These are phyloP conservation scores for Cornus suecica DNA, from an alignment of 148 eudicot genomes.

Conservation along the genomic window DNA sequence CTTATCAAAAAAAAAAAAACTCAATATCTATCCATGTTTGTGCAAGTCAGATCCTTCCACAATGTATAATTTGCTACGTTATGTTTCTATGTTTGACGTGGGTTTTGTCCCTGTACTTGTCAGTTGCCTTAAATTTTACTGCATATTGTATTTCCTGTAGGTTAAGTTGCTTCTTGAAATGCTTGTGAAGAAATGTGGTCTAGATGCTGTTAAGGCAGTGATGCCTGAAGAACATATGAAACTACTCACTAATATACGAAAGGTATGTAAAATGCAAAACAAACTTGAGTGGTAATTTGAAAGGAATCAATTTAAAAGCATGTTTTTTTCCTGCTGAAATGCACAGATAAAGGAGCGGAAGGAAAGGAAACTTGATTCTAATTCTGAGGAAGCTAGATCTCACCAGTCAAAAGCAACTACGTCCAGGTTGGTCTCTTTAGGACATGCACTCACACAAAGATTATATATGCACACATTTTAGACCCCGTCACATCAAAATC, in stretches of 20 bases:
- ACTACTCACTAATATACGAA: constrained; percentile 91
- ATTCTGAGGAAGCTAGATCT: constrained; percentile 59
- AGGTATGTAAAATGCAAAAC: constrained; percentile 39
- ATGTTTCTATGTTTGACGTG: neutral
- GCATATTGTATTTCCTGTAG: constrained; percentile 31
- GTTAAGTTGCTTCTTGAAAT: constrained; percentile 83
- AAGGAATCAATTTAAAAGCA: neutral
- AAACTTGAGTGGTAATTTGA: neutral
- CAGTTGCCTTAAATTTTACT: neutral
- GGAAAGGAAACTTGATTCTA: constrained; percentile 58
- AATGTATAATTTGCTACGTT: no score
- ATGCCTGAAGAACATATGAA: constrained; percentile 97
- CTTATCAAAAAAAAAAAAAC: no score
- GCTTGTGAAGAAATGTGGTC: constrained; percentile 94
- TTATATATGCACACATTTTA: neutral
- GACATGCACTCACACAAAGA: neutral
- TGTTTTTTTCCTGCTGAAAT: neutral
- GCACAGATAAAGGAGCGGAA: constrained; percentile 81
- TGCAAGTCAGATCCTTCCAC: neutral
- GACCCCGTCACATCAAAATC: neutral
- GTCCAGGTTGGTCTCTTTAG: constrained; percentile 49
- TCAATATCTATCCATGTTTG: no score
- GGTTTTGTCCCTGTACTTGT: neutral
- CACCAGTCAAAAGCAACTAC: constrained; percentile 80
- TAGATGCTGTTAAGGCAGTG: constrained; percentile 89